Evolutionary conservation across 2,329 filamentous ascomycete species (phyloP).

Genomic region (Claviceps sp.): DNA sequence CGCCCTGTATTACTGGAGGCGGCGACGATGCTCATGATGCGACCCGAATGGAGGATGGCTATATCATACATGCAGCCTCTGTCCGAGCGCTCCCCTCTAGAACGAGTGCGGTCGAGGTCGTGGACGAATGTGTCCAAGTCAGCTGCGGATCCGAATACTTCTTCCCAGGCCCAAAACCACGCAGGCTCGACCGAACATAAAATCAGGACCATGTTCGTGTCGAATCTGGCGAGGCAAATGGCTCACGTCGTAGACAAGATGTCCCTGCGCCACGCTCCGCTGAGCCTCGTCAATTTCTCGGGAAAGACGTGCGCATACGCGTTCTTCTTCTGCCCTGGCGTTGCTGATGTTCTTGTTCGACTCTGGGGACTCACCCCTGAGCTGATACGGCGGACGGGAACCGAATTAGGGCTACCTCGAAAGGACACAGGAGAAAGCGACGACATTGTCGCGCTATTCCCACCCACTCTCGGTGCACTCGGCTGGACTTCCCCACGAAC

Average conservation of each 20-base stretch:
- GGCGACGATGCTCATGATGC: slow-evolving; percentile 69
- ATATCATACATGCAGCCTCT: slow-evolving; percentile 55
- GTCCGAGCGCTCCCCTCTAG: slow-evolving; percentile 36
- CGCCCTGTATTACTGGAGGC: slow-evolving; percentile 68
- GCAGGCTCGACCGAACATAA: slow-evolving; percentile 71
- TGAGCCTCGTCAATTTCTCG: slow-evolving; percentile 67
- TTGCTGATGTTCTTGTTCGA: slow-evolving; percentile 70
- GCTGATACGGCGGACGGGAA: slow-evolving; percentile 56
- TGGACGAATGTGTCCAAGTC: slow-evolving; percentile 43
- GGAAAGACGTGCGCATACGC: slow-evolving; percentile 86
- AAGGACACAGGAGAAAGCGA: slow-evolving; percentile 43
- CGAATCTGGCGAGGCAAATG: slow-evolving; percentile 74
- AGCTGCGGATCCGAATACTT: slow-evolving; percentile 43
- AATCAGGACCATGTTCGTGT: slow-evolving; percentile 71
- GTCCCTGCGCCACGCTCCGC: slow-evolving; percentile 55
- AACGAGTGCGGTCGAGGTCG: slow-evolving; percentile 30
- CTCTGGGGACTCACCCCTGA: slow-evolving; percentile 64
- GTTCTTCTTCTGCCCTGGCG: slow-evolving; percentile 81
- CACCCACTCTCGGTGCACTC: slow-evolving; percentile 45
- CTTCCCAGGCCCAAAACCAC: slow-evolving; percentile 42
- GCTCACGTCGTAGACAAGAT: slow-evolving; percentile 79
- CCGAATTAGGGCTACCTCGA: slow-evolving; percentile 52
- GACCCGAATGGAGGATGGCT: slow-evolving; percentile 72
- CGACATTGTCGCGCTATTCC: slow-evolving; percentile 56
- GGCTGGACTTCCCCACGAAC: slow-evolving; percentile 40